Evolutionary conservation across 805 yeast genomes (phyloP).

Genomic region (Grigorovia transvaalensis): DNA sequence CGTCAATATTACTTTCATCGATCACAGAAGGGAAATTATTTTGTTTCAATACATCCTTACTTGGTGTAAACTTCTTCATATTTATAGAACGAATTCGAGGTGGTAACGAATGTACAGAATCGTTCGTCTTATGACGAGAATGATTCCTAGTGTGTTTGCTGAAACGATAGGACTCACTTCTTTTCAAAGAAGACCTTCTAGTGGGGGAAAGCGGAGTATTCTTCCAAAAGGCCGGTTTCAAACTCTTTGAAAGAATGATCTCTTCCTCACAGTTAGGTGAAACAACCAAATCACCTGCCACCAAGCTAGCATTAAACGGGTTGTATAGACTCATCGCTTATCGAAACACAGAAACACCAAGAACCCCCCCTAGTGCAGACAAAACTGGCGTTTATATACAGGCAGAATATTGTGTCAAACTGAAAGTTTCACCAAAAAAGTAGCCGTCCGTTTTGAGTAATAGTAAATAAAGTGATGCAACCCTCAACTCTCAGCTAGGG

Average conservation of each 20-base stretch:
- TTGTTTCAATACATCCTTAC: background rate
- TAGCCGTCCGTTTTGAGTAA: background rate
- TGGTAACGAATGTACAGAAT: background rate
- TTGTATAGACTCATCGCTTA: background rate
- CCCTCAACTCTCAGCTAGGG: background rate
- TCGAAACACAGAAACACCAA: background rate
- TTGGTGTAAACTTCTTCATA: background rate
- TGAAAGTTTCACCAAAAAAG: background rate
- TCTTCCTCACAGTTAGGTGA: background rate
- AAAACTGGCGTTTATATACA: background rate
- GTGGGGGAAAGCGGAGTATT: background rate
- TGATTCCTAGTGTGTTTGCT: background rate
- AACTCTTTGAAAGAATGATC: background rate
- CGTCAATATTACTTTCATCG: slow-evolving; percentile 46
- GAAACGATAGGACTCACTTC: slow-evolving; percentile 1
- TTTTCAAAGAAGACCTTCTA: background rate
- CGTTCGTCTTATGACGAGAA: background rate
- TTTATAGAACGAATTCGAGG: background rate
- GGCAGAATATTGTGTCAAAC: background rate
- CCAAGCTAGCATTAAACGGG: background rate
- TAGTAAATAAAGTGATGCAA: background rate
- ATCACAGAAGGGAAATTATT: slow-evolving; percentile 47
- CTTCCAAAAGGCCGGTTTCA: background rate
- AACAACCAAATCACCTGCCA: background rate
- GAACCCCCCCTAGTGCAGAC: background rate